phyloP scores from a whole-genome alignment of 2,329 filamentous ascomycete species.

The Microsporum ferrugineum region DNA sequence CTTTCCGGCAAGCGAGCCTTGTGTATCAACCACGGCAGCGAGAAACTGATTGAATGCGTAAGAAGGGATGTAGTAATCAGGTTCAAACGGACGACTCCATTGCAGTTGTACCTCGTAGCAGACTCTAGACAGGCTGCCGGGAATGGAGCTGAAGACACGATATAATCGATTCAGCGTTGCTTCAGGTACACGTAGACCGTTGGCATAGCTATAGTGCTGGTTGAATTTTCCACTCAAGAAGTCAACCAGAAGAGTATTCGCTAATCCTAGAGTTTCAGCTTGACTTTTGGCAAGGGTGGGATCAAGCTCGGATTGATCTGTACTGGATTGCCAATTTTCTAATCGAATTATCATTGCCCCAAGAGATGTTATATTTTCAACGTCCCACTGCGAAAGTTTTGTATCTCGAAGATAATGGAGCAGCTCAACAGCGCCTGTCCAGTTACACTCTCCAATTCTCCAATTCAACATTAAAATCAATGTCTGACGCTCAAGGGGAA shows the following conservation, averaged over 20 bases:
- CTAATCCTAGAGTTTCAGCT: slow-evolving; percentile 17
- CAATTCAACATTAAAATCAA: slow-evolving; percentile 28
- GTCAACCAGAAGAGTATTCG: slow-evolving; percentile 24
- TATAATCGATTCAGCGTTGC: slow-evolving; percentile 22
- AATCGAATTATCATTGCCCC: slow-evolving; percentile 32
- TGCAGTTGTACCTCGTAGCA: slow-evolving; percentile 16
- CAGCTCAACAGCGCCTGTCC: slow-evolving; percentile 24
- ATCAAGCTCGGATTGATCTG: neutral
- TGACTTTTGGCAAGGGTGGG: slow-evolving; percentile 8
- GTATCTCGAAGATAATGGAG: slow-evolving; percentile 26
- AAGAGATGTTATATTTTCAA: slow-evolving; percentile 27
- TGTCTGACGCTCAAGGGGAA: slow-evolving; percentile 27
- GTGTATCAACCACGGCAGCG: slow-evolving; percentile 41
- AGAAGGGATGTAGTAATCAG: slow-evolving; percentile 22
- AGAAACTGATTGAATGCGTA: slow-evolving; percentile 44
- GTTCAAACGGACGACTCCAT: slow-evolving; percentile 14
- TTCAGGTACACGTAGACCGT: slow-evolving; percentile 1
- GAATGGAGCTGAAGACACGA: slow-evolving; percentile 23
- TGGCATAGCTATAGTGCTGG: slow-evolving; percentile 12
- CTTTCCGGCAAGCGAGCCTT: slow-evolving; percentile 39
- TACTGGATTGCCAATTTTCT: slow-evolving; percentile 13
- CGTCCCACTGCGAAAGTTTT: slow-evolving; percentile 28
- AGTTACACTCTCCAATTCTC: slow-evolving; percentile 24
- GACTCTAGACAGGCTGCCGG: slow-evolving; percentile 23
- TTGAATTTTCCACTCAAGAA: slow-evolving; percentile 28